Evolutionary conservation across 495 filamentous ascomycete genomes (phyloP).

Genomic region (Parathielavia hyrcaniae): DNA sequence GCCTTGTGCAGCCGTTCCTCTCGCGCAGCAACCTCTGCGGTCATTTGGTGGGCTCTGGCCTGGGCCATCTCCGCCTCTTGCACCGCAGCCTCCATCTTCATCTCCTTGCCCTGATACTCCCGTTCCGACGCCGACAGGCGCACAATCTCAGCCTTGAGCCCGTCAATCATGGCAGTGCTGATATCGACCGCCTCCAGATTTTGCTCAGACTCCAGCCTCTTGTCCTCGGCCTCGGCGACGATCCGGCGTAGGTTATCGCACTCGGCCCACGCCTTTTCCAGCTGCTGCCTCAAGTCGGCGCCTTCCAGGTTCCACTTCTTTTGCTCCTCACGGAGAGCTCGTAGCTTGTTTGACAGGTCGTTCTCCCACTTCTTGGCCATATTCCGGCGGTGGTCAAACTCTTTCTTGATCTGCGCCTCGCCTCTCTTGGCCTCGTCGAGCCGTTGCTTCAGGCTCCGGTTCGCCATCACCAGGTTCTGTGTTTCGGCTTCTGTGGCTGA

Average conservation of each 20-base stretch:
- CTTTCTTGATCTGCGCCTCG: constrained; percentile 57
- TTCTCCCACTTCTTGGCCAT: constrained; percentile 66
- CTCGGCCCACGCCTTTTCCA: constrained; percentile 48
- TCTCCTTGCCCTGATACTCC: constrained; percentile 52
- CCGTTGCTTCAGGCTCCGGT: constrained; percentile 60
- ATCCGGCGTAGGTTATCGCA: constrained; percentile 51
- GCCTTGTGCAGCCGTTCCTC: constrained; percentile 47
- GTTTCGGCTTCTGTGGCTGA: constrained; percentile 67
- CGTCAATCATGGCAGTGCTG: constrained; percentile 54
- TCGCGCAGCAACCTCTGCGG: constrained; percentile 45
- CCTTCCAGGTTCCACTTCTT: constrained; percentile 55
- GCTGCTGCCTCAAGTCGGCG: constrained; percentile 46
- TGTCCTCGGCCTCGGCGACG: constrained; percentile 55
- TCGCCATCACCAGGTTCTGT: constrained; percentile 65
- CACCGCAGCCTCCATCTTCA: constrained; percentile 47
- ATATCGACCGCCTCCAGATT: constrained; percentile 53
- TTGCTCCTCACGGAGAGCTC: constrained; percentile 57
- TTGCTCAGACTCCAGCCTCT: constrained; percentile 53
- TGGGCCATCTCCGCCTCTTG: constrained; percentile 48
- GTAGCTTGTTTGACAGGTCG: constrained; percentile 55
- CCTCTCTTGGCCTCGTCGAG: constrained; percentile 61
- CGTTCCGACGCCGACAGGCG: constrained; percentile 51
- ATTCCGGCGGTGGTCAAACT: constrained; percentile 56
- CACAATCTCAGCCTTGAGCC: constrained; percentile 51
- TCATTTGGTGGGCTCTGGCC: constrained; percentile 46